Base-by-base conservation (phyloP, 805 yeast species). In the Candida caryicola region DNA sequence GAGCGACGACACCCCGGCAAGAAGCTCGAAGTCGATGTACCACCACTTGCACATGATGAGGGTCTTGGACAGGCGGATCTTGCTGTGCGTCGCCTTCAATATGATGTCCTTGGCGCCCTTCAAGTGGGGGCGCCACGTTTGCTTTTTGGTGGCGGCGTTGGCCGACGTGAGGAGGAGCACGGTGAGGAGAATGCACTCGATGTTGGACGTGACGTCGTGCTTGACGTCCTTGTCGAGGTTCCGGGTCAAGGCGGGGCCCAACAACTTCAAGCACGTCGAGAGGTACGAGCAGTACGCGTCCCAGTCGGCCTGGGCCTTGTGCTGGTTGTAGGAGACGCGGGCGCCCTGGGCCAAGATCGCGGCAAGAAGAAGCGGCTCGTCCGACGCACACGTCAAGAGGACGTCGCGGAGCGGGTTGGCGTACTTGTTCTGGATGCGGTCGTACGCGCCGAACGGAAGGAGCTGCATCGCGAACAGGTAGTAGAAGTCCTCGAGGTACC, bases 291-390 rank as follows among this genome's bases (percentile, higher is more conserved):
- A 77, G 52, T 81, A 81, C 5, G 79, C 79, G 36, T 71, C 76
- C 52, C 82, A 85, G 54, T 82, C 86, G 31, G 74, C 72, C 1
- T 69, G 62, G 13, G 64, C 55, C 10, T 57, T 47, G 4, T 70
- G 64, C 31, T 66, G 65, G 39, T 74, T 62, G 42, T 69, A 73
- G 1, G 74, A 61, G 4, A 75, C 68, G 28, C 78, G 64, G 0
- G 90, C 89, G n/a, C 90, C 90, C 41, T 81, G 82, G 0, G 91
- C 85, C 34, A 84, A 54, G 3, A 82, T 71, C 0, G 88, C 85
- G 12, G 85, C 82, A 33, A 83, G 59, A 13, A 84, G 52, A 50
- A 79, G 82, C 2, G 82, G 69, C 49, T 79, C 84, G 14, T 69
- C 69, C 17, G 73, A 64, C 0, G 88, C 85, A 54, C 77, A 77